Conservation (phyloP, 2,329 filamentous ascomycete species). For the Balansia obtecta region DNA sequence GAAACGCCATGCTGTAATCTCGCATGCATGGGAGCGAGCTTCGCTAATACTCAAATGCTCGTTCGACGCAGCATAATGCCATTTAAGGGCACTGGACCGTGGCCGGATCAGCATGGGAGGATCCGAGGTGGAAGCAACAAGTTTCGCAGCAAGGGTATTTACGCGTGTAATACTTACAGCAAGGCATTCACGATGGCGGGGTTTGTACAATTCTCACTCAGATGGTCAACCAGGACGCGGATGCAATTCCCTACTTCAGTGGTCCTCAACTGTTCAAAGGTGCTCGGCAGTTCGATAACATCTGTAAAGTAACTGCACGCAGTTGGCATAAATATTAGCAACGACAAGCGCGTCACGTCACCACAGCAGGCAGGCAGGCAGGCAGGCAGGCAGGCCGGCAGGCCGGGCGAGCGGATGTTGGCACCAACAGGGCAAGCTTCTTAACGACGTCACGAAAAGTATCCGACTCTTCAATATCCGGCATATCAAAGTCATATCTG, state of each 20-base stretch:
- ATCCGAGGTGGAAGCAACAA: neutral
- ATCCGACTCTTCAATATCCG: constrained; percentile 45
- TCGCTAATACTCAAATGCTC: constrained; percentile 56
- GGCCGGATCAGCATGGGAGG: neutral
- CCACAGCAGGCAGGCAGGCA: neutral
- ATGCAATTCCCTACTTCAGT: constrained; percentile 48
- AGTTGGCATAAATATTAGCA: constrained; percentile 1
- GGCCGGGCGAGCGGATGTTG: neutral
- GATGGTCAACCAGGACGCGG: constrained; percentile 48
- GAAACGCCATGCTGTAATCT: constrained; percentile 73
- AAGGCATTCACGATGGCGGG: constrained; percentile 60
- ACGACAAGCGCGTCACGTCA: neutral
- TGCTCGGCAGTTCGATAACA: constrained; percentile 50
- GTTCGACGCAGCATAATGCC: constrained; percentile 54
- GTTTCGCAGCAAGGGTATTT: neutral
- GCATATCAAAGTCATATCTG: constrained; percentile 29
- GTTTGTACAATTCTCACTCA: constrained; percentile 51
- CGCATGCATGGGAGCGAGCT: constrained; percentile 60
- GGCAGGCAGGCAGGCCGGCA: no score
- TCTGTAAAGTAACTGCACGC: constrained; percentile 45
- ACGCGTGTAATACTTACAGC: constrained; percentile 39
- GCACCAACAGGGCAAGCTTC: constrained; percentile 48
- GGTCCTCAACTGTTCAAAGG: constrained; percentile 62
- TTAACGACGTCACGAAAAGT: constrained; percentile 51
- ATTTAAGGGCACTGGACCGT: constrained; percentile 51